Percentiles rank a stretch among this genome's conserved stretches.
These are phyloP conservation scores for Rubia tinctorum DNA, from an alignment of 305 asterid genomes.

Conservation along the genomic window DNA sequence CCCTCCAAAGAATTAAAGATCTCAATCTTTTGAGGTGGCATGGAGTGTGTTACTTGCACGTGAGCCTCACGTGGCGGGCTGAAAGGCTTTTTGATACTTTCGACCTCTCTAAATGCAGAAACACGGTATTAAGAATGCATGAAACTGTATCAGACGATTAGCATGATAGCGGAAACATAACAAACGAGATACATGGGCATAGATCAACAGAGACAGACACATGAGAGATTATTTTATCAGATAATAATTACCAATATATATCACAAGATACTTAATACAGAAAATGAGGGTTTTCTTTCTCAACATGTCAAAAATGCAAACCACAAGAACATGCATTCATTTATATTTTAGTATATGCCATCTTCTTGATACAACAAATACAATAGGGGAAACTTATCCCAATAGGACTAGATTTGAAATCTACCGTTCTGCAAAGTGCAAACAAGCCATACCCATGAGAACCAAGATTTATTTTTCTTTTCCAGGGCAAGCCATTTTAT, in stretches of 20 bases:
- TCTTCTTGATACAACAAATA: not conserved
- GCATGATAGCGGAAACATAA: not conserved
- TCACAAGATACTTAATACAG: not conserved
- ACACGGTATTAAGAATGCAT: slow-evolving; percentile 5
- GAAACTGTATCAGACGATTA: not conserved
- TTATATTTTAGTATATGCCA: no score
- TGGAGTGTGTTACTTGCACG: slow-evolving; percentile 79
- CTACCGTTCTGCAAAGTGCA: not conserved
- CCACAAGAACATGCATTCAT: not conserved
- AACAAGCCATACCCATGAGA: no score
- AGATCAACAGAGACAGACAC: not conserved
- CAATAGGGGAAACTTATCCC: no score
- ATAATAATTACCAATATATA: not conserved
- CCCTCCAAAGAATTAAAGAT: slow-evolving; percentile 67
- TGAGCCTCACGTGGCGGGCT: slow-evolving; percentile 79
- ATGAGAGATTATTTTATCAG: not conserved
- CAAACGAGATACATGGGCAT: not conserved
- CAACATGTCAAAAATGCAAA: not conserved
- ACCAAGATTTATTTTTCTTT: no score
- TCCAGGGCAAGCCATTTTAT: no score
- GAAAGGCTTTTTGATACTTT: slow-evolving; percentile 56
- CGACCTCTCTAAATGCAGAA: slow-evolving; percentile 45
- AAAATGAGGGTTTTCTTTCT: not conserved
- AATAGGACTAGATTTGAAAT: no score
- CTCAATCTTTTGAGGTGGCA: slow-evolving; percentile 86